phyloP scores from a whole-genome alignment of 176 grass and related monocot genomes.

The Luzula sylvatica region DNA sequence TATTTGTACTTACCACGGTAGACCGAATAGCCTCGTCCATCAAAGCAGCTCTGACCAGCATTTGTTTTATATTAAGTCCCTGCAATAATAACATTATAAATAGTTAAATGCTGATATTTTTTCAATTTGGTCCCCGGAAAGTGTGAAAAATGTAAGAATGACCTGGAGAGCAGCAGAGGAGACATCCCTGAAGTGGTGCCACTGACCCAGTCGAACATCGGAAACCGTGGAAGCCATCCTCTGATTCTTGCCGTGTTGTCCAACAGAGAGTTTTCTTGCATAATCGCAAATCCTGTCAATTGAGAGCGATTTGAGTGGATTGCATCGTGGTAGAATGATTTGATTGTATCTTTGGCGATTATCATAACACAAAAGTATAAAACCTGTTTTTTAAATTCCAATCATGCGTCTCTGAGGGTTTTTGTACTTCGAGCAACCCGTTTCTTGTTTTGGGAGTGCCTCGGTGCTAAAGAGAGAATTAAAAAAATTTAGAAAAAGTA shows the following conservation, averaged over 20 bases:
- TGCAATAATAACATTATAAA: too few relatives aligned
- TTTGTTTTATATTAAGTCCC: conserved; percentile 91
- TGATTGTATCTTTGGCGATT: background rate
- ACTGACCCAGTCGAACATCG: conserved; percentile 99
- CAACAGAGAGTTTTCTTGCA: conserved; percentile 95
- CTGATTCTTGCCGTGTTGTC: conserved; percentile 97
- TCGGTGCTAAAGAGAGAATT: conserved; percentile 47
- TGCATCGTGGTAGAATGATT: background rate
- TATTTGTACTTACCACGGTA: conserved; percentile 83
- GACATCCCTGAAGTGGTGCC: conserved; percentile 98
- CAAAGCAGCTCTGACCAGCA: conserved; percentile 76
- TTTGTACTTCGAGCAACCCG: conserved; percentile 94
- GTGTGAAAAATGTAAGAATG: conserved; percentile 1
- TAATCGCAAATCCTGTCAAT: conserved; percentile 90
- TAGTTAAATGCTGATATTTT: too few relatives aligned
- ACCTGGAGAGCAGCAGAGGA: conserved; percentile 89
- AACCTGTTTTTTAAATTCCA: conserved; percentile 97
- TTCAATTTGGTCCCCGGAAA: conserved; percentile 1
- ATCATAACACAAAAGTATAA: conserved; percentile 23
- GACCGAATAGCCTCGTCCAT: conserved; percentile 89
- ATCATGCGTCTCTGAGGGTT: conserved; percentile 76
- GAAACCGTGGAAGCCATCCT: conserved; percentile 92
- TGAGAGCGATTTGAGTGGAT: background rate
- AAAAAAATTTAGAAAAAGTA: background rate
- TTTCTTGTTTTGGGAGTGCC: conserved; percentile 97